phyloP scores from a whole-genome alignment of 192 early-diverging fungal species.

The Spizellomyces punctatus region DNA sequence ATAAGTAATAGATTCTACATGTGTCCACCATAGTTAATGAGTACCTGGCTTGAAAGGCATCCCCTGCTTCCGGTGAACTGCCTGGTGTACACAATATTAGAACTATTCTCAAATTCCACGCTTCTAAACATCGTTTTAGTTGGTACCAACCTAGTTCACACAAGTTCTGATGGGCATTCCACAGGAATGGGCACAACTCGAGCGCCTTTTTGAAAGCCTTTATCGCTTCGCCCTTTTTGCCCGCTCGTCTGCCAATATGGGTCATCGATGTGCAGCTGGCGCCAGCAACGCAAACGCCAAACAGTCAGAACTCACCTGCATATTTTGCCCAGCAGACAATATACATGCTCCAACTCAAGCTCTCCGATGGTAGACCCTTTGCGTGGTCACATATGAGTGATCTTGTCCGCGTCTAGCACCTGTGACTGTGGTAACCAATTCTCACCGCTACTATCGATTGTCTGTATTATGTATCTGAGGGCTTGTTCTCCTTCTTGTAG shows the following conservation, averaged over 20 bases:
- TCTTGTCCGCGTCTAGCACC: too few species aligned
- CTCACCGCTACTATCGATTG: neutral
- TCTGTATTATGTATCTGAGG: constrained; percentile 4
- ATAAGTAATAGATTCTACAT: too few species aligned
- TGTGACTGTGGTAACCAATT: too few species aligned
- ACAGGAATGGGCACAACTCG: constrained; percentile 42
- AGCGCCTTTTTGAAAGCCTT: constrained; percentile 28
- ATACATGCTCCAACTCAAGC: neutral
- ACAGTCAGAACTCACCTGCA: constrained; percentile 4
- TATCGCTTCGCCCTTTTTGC: constrained; percentile 23
- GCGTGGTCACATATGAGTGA: too few species aligned
- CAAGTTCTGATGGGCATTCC: constrained; percentile 44
- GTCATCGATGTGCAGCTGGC: neutral
- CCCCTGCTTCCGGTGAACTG: too few species aligned
- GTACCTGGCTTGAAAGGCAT: too few species aligned
- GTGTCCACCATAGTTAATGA: too few species aligned
- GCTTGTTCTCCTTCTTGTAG: constrained; percentile 31
- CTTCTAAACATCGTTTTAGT: too few species aligned
- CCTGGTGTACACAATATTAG: too few species aligned
- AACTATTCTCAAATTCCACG: too few species aligned
- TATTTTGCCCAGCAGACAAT: constrained; percentile 31
- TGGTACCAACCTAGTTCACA: constrained; percentile 34
- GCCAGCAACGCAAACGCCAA: neutral
- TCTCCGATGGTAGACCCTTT: neutral
- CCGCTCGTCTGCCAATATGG: constrained; percentile 11